Conservation (phyloP, 1,139 yeast species). For the Eremothecium gossypii region DNA sequence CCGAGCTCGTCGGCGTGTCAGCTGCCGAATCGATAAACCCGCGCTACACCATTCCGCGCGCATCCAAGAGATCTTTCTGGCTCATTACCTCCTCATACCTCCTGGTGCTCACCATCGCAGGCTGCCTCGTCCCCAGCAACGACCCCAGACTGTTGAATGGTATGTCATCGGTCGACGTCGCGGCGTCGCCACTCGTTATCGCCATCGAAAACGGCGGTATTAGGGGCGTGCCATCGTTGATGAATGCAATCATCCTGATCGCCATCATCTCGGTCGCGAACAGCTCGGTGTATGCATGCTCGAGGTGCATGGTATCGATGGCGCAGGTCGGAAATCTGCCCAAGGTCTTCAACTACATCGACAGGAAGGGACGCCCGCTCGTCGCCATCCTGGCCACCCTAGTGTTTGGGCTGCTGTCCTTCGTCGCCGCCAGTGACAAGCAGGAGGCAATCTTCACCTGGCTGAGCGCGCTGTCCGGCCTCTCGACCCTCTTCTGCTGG, state of each 20-base stretch:
- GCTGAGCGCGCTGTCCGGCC: slow-evolving; percentile 58
- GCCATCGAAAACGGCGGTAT: slow-evolving; percentile 43
- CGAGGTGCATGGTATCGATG: slow-evolving; percentile 58
- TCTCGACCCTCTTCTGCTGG: slow-evolving; percentile 63
- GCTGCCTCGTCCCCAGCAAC: slow-evolving; percentile 59
- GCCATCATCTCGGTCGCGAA: slow-evolving; percentile 65
- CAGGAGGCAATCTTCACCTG: slow-evolving; percentile 53
- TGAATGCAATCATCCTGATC: slow-evolving; percentile 44
- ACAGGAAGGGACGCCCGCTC: slow-evolving; percentile 57
- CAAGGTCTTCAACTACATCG: slow-evolving; percentile 46
- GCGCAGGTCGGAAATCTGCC: slow-evolving; percentile 62
- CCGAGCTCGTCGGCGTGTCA: slow-evolving; percentile 75
- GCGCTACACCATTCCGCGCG: slow-evolving; percentile 56
- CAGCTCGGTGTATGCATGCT: slow-evolving; percentile 55
- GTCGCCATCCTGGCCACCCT: slow-evolving; percentile 45
- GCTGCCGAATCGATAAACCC: slow-evolving; percentile 85
- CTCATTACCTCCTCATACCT: slow-evolving; percentile 60
- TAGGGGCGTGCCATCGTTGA: slow-evolving; percentile 39
- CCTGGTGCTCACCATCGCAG: slow-evolving; percentile 50
- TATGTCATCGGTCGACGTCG: slow-evolving; percentile 40
- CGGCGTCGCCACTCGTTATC: slow-evolving; percentile 47
- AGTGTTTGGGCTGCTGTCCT: slow-evolving; percentile 49
- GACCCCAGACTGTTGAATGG: slow-evolving; percentile 42
- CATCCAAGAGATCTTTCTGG: slow-evolving; percentile 74
- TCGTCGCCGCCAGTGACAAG: slow-evolving; percentile 52